Percentiles rank a stretch among this genome's conserved stretches.
phyloP scores from a whole-genome alignment of 1,139 yeast species.

The Hansenula sp. region DNA sequence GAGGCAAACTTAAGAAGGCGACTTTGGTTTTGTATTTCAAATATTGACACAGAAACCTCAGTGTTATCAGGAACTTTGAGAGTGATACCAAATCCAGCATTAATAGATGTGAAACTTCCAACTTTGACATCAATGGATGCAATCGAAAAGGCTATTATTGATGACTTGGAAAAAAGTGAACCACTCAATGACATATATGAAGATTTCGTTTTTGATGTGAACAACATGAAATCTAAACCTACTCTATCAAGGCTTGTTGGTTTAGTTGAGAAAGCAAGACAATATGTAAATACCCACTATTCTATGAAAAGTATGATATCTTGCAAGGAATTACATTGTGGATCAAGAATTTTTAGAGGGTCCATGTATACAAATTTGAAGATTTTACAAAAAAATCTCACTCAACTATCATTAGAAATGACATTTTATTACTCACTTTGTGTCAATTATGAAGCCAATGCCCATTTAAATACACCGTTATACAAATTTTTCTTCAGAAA shows the following conservation, averaged over 20 bases:
- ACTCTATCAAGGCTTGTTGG: slow-evolving; percentile 5
- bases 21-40: slow-evolving; percentile 13
- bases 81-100: slow-evolving; percentile 6
- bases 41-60: slow-evolving; percentile 8
- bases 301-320: slow-evolving; percentile 4
- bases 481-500: slow-evolving; percentile 8
- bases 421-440: slow-evolving; percentile 8
- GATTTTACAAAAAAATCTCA: slow-evolving; percentile 5
- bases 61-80: slow-evolving; percentile 11
- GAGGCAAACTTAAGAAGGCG: slow-evolving; percentile 14
- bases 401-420: slow-evolving; percentile 9
- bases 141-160: slow-evolving; percentile 10
- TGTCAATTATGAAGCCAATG: slow-evolving; percentile 11
- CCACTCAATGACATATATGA: slow-evolving; percentile 5
- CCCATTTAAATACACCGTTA: slow-evolving; percentile 5
- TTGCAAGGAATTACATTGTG: slow-evolving; percentile 1
- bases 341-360: slow-evolving; percentile 6
- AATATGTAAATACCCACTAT: slow-evolving; percentile 8
- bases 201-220: slow-evolving; percentile 7
- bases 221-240: slow-evolving; percentile 8
- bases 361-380: slow-evolving; percentile 8
- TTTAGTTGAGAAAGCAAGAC: slow-evolving; percentile 6
- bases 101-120: slow-evolving; percentile 11
- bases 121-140: slow-evolving; percentile 9
- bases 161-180: slow-evolving; percentile 4